phyloP scores from a whole-genome alignment of 2,329 filamentous ascomycete species.

The Pseudocercospora macadamiae region DNA sequence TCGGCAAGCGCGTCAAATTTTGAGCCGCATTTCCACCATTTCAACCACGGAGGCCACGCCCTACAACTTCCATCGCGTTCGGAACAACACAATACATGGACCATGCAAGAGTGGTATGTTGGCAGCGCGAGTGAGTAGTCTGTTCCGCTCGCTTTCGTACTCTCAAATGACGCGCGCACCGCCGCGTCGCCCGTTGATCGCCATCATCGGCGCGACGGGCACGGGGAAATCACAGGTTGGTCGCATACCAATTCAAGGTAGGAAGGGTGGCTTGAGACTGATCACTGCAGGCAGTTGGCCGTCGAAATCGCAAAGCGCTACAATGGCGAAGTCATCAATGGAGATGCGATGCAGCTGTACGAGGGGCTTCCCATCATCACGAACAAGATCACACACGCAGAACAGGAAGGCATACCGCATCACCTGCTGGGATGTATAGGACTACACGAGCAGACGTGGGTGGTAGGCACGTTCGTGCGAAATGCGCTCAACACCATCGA shows the following conservation, averaged over 20 bases:
- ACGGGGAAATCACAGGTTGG: constrained; percentile 89
- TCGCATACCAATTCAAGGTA: neutral
- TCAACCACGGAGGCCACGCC: constrained; percentile 11
- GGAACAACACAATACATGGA: neutral
- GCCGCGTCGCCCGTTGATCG: constrained; percentile 64
- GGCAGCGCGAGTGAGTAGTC: neutral
- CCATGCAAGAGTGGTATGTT: neutral
- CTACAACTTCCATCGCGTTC: constrained; percentile 5
- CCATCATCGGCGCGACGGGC: constrained; percentile 85
- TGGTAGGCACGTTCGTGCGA: constrained; percentile 73
- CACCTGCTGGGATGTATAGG: constrained; percentile 82
- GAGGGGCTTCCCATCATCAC: constrained; percentile 89
- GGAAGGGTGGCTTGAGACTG: constrained; percentile 30
- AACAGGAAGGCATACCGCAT: constrained; percentile 80
- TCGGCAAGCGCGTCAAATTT: too few species aligned
- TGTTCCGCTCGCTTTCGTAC: neutral
- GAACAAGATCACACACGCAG: constrained; percentile 79
- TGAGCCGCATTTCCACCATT: too few species aligned
- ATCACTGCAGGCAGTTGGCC: constrained; percentile 68
- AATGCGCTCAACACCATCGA: constrained; percentile 70
- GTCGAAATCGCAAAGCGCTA: constrained; percentile 81
- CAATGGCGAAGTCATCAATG: constrained; percentile 94
- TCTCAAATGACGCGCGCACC: constrained; percentile 29
- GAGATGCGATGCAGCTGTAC: constrained; percentile 98
- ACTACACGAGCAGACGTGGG: constrained; percentile 79